Evolutionary conservation across 208 protist genomes (phyloP), one percentile per base, ranked within the genome.

Genomic region (Trypanosoma grayi): DNA sequence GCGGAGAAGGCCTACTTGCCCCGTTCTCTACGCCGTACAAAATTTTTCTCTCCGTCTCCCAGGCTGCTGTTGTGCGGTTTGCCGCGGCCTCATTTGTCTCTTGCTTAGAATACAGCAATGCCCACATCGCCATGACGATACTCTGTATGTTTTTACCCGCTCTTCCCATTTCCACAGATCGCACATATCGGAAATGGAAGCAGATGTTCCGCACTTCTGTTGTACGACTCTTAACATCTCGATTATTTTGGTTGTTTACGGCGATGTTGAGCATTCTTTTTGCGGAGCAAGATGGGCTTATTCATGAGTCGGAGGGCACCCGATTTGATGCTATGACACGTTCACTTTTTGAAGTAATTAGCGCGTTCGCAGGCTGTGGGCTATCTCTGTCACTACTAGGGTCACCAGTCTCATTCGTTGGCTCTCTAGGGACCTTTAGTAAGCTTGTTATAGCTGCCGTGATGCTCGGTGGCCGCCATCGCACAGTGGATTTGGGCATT

Each of bases 131-230:
- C 4, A 73, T 89, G 18, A 87, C 77, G 4, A 85, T 92, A 40
- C 45, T 92, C 18, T 75, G 74, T 60, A 89, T 92, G 85, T 92
- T 81, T 48, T 70, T 92, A 14, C 85, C 85, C 0, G 77, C 85
- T 2, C 66, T 92, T 39, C 85, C 85, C 27, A 89, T 92, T 53
- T 76, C 81, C 10, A 92, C 81, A 24, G 81, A 92, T 46, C 79
- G 81, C 36, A 81, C 74, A 30, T 82, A 87, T 45, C 62, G 79
- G 11, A 92, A 89, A 62, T 89, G 82, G 80, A 74, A 75, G 45
- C 67, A 84, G 56, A 80, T 89, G 70, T 85, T 89, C 25, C 71
- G 73, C 33, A 85, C 77, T 11, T 84, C 79, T 2, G 6, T 89
- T 0, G 73, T 89, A 53, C 81, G 82, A 10, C 72, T 89, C 25